Base-by-base conservation (phyloP, 2,329 filamentous ascomycete genomes). In the Grosmannia penicillata region DNA sequence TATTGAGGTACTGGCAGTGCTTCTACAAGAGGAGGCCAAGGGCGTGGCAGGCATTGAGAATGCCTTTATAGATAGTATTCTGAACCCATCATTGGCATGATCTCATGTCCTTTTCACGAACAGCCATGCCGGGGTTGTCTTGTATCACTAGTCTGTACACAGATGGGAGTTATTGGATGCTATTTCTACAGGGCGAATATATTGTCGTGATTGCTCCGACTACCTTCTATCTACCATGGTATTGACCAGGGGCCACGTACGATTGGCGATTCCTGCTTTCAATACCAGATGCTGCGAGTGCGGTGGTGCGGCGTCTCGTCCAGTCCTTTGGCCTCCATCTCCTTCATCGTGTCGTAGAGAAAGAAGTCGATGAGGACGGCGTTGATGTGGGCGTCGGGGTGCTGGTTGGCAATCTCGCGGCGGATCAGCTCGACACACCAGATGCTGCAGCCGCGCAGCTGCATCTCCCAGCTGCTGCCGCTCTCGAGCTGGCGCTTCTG, bases 331-430 rank as follows among this genome's bases (percentile, higher is more conserved):
- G 61, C 64, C 56, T 96, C 89, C 53, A 82, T 57, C 52, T 85
- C 80, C 57, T 96, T 98, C 61, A 91, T 86, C 15, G 81, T 76
- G 60, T 98, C 91, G 54, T 98, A 98, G 39, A 98, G 63, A 57
- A 95, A 94, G 60, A 96, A 98, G 58, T 98, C 91, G 45, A 98
- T 91, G 49, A 98, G 58, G 28, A 96, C 84, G 21, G 91, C 87
- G 54, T 98, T 98, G 48, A 79, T 59, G 37, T 72, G 65, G 1
- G 77, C 68, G 9, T 79, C 75, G 1, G 86, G 82, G 50, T 95
- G 75, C 13, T 73, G 58, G 33, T 66, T 70, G 40, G 78, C 52
- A 36, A 98, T 96, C 55, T 95, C 83, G 25, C 80, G 71, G 38
- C 77, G 69, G 46, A 98, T 80, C 45, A 95, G 62, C 56, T 98